Evolutionary conservation across 2,329 filamentous ascomycete genomes (phyloP), one percentile per base, ranked within the genome.

Genomic region (Pyrenochaeta sp.): DNA sequence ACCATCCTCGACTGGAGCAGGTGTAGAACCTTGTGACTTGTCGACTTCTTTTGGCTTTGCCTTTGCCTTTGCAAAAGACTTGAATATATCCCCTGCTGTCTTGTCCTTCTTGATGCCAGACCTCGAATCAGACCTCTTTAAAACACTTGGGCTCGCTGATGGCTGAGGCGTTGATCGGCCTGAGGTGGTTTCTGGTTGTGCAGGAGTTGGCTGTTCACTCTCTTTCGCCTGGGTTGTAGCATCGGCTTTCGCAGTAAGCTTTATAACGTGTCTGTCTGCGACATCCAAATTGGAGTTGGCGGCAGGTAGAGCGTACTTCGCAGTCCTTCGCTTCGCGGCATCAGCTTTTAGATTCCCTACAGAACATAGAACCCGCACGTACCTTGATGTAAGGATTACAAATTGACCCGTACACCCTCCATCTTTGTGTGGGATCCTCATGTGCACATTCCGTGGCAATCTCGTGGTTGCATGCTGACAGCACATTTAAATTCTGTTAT

Each of bases 61-160:
- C 67, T 88, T 89, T 2, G 83, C 76, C 69, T 90, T 91, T 13
- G 91, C 90, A 73, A 96, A 96, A 0, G 91, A 90, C 59, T 90
- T 89, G 83, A 95, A 92, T 27, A 96, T 86, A 58, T 86, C 85
- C 2, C 72, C 67, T 32, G 63, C 66, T n/a, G 88, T 86, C 15
- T 80, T 82, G 52, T 86, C 85, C 55, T 85, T 86, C 70, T 91
- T 92, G 2, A 84, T 64, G 5, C 77, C 72, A 2, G 80, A 70
- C 62, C 82, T 83, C 50, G 74, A 64, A 59, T 73, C 58, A 60
- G 69, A 59, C 69, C 80, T 58, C 70, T 74, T 68, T 42, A 75
- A 47, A 19, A 69, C 70, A 47, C 54, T 64, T 1, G 66, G 50
- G 30, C 58, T 49, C 30, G 60, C 51, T 15, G 61, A 61, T 25